Conservation (phyloP, 2,329 filamentous ascomycete species). For the Zalaria sp. region DNA sequence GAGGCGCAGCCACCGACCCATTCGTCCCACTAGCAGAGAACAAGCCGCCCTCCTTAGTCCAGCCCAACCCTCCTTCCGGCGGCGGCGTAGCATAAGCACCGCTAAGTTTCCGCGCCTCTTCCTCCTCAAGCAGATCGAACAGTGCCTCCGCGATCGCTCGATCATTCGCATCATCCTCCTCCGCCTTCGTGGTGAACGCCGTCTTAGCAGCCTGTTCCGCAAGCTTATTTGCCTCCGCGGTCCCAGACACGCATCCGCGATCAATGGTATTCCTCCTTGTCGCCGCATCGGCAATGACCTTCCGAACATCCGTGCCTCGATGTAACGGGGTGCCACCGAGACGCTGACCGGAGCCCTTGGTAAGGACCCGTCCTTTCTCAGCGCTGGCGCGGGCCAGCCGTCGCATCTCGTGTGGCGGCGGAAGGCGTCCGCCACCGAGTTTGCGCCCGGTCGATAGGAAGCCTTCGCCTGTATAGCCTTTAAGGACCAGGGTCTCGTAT, state of each 20-base stretch:
- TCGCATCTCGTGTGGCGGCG: conserved; percentile 58
- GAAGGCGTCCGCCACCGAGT: conserved; percentile 53
- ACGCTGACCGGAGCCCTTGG: conserved; percentile 51
- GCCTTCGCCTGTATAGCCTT: conserved; percentile 82
- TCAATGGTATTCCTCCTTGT: conserved; percentile 51
- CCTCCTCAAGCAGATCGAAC: conserved; percentile 76
- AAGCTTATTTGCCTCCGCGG: conserved; percentile 51
- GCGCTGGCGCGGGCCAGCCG: conserved; percentile 54
- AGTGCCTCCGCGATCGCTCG: conserved; percentile 72
- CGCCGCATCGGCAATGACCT: conserved; percentile 57
- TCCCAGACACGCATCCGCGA: conserved; percentile 62
- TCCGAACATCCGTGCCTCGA: conserved; percentile 55
- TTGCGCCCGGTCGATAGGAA: conserved; percentile 65
- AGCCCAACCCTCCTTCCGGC: conserved; percentile 32
- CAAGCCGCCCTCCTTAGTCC: conserved; percentile 22
- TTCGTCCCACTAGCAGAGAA: conserved; percentile 8
- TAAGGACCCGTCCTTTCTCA: conserved; percentile 49
- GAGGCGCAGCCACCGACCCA: conserved; percentile 4
- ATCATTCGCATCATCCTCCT: conserved; percentile 82
- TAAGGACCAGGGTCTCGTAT: conserved; percentile 58
- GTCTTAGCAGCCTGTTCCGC: conserved; percentile 52
- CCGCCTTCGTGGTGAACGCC: conserved; percentile 70
- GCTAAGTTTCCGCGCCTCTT: conserved; percentile 39
- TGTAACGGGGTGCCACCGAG: conserved; percentile 50
- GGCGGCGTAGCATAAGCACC: conserved; percentile 42